Evolutionary conservation across 176 grass and related monocot species (phyloP).

Genomic region (Lolium multiflorum): DNA sequence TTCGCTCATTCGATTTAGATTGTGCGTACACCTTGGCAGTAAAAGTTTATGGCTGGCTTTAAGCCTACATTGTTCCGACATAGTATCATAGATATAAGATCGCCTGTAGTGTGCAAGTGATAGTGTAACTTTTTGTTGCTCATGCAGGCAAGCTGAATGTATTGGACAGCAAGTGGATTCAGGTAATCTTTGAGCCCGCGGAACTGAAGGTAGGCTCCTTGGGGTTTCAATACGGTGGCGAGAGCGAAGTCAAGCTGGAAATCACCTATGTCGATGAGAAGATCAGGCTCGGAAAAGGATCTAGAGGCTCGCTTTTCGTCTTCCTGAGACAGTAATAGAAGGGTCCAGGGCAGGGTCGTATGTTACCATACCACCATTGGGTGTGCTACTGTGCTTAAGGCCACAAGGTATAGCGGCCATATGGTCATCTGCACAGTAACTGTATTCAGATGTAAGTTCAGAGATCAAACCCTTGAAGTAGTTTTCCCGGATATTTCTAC

Average conservation of each 20-base stretch:
- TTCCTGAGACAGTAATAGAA: slow-evolving; percentile 68
- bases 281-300: slow-evolving; percentile 87
- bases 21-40: not conserved
- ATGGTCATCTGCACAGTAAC: slow-evolving; percentile 27
- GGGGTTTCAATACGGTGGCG: slow-evolving; percentile 77
- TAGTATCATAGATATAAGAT: not conserved
- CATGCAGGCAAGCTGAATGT: slow-evolving; percentile 77
- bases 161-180: slow-evolving; percentile 86
- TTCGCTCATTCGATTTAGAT: not conserved
- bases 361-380: not conserved
- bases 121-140: not conserved
- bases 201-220: slow-evolving; percentile 76
- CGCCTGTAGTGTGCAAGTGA: not conserved
- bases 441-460: slow-evolving; percentile 45
- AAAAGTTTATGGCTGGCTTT: not conserved
- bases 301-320: slow-evolving; percentile 83
- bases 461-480: not conserved
- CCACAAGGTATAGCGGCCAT: not conserved
- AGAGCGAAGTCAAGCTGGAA: slow-evolving; percentile 93
- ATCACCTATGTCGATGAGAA: slow-evolving; percentile 90
- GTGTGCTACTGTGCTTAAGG: not conserved
- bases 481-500: not conserved
- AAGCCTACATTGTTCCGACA: not conserved
- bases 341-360: not conserved
- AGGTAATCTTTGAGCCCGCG: slow-evolving; percentile 89